Evolutionary conservation across 345 rosid species (phyloP), one percentile per base, ranked within the genome.

Genomic region (Draba incana): DNA sequence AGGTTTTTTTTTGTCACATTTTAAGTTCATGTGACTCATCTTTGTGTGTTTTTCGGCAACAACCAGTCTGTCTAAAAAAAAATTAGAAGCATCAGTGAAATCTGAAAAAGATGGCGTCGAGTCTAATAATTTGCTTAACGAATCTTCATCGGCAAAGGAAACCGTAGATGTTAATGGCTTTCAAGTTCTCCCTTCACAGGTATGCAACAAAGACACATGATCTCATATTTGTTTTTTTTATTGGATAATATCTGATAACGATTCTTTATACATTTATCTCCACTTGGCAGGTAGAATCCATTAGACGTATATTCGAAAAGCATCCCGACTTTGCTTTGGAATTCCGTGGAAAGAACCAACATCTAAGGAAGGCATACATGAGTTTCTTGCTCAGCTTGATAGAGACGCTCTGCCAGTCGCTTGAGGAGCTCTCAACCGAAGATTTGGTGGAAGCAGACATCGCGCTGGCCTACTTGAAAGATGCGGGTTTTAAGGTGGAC

Each of bases 281-380:
- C 50, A 27, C 15, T 63, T 28, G 2, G 23, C 55, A 68, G 72
- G 64, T 43, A 0, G 54, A 70, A 28, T 37, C 30, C 2, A 42
- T 43, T 10, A 62, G 31, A 23, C 43, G n/a, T 5, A 11, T 70
- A 4, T 61, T 53, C 13, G 53, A 70, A 28, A 61, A 13, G 12
- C 74, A 69, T 1, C 74, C 74, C 4, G 33, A 51, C 12, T 20
- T 70, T 41, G 68, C 75, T 9, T 11, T 11, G 8, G 39, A 35
- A 35, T 35, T 35, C 39, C 39, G 39, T 8, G 10, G 53, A 42
- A 52, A 42, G 35, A 70, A 59, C 51, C 33, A 60, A 49, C 31
- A 13, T 2, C 51, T 70, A 3, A 61, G 51, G 60, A 59, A 4
- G 8, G 3, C 75, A 3, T 70, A 1, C 7, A 51, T 70, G 10